These are phyloP conservation scores for Aspergillus panamensis DNA, from an alignment of 495 filamentous ascomycete species.

Conservation along the genomic window DNA sequence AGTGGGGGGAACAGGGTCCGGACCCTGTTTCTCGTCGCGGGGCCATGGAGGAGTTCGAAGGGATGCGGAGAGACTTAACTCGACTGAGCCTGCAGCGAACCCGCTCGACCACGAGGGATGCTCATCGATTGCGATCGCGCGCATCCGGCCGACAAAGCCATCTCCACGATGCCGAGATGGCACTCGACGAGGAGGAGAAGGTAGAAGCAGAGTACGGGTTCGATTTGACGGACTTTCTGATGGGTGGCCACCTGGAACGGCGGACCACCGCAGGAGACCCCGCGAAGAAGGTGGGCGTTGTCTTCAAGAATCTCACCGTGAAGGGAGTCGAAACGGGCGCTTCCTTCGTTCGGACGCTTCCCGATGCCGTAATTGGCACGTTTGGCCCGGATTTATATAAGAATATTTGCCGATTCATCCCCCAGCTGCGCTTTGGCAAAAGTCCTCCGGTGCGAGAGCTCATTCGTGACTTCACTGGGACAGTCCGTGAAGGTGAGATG, in stretches of 20 bases:
- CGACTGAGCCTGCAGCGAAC: slow-evolving; percentile 53
- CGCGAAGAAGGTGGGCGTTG: slow-evolving; percentile 78
- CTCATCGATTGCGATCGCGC: slow-evolving; percentile 20
- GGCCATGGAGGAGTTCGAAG: slow-evolving; percentile 71
- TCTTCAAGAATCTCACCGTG: slow-evolving; percentile 76
- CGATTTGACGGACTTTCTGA: slow-evolving; percentile 68
- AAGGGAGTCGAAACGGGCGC: slow-evolving; percentile 66
- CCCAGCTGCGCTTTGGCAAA: slow-evolving; percentile 54
- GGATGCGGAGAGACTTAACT: slow-evolving; percentile 62
- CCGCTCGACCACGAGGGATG: slow-evolving; percentile 29
- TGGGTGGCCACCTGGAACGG: slow-evolving; percentile 78
- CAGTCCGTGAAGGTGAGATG: slow-evolving; percentile 75
- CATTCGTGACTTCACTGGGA: slow-evolving; percentile 74
- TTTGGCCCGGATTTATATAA: slow-evolving; percentile 81
- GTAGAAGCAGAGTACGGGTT: slow-evolving; percentile 54
- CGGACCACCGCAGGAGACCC: slow-evolving; percentile 62
- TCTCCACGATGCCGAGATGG: slow-evolving; percentile 37
- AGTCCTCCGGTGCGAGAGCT: slow-evolving; percentile 54
- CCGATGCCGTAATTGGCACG: slow-evolving; percentile 73
- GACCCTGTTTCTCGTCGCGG: slow-evolving; percentile 56
- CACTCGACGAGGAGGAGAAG: slow-evolving; percentile 25
- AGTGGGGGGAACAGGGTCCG: slow-evolving; percentile 76
- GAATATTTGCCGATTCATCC: slow-evolving; percentile 61
- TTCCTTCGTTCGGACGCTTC: slow-evolving; percentile 69
- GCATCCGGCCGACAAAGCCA: slow-evolving; percentile 28